These are phyloP conservation scores for Magnusiomyces clavatus DNA, from an alignment of 1,139 yeast species.

Conservation along the genomic window DNA sequence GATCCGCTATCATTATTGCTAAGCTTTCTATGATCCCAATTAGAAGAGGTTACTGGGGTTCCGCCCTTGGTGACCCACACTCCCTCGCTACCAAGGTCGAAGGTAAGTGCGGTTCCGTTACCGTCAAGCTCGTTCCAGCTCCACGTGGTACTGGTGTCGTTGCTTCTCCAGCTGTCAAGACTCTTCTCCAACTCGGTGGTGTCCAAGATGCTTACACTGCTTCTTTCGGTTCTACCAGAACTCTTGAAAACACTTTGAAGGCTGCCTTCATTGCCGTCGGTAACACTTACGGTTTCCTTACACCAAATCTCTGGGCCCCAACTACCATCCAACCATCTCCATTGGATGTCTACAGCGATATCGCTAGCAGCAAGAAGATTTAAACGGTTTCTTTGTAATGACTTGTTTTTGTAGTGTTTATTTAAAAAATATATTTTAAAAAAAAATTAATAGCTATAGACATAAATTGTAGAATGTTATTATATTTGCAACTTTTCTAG, in stretches of 20 bases:
- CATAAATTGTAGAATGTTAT: neutral
- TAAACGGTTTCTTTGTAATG: constrained; percentile 4
- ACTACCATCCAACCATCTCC: constrained; percentile 83
- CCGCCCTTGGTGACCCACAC: constrained; percentile 99
- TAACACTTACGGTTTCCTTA: constrained; percentile 99
- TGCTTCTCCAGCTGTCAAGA: constrained; percentile 99
- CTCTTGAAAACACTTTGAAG: constrained; percentile 99
- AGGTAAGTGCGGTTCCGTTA: constrained; percentile 99
- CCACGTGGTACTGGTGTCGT: constrained; percentile 99
- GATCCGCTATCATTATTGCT: constrained; percentile 99
- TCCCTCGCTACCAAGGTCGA: constrained; percentile 96
- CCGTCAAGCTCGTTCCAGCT: constrained; percentile 98
- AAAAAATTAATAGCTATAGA: neutral
- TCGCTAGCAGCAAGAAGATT: constrained; percentile 23
- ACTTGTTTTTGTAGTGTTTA: constrained; percentile 2
- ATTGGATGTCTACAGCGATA: constrained; percentile 67
- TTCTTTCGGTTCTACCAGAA: constrained; percentile 99
- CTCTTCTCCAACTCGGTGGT: constrained; percentile 98
- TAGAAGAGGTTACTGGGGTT: constrained; percentile 99
- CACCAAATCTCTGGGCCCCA: constrained; percentile 98
- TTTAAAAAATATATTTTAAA: neutral
- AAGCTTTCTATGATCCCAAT: constrained; percentile 98
- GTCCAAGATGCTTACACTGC: constrained; percentile 98
- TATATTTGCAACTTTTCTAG: constrained; percentile 2
- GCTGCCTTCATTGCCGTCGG: constrained; percentile 99